These are phyloP conservation scores for Saturnispora galanensis DNA, from an alignment of 805 yeast genomes.

Conservation along the genomic window DNA sequence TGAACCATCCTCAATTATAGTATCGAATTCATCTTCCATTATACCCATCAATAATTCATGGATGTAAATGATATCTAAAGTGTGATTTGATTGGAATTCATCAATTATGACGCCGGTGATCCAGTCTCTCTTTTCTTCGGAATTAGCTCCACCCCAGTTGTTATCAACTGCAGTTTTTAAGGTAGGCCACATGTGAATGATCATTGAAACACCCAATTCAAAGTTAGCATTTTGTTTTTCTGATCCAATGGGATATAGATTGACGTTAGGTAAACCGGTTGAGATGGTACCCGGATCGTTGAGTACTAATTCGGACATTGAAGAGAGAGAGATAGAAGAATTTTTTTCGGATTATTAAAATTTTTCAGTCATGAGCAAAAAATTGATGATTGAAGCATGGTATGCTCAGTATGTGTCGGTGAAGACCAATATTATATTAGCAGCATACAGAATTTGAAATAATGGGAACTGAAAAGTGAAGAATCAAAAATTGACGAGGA, in stretches of 20 bases:
- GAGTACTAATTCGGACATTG: conserved; percentile 18
- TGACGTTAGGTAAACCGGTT: conserved; percentile 18
- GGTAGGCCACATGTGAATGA: conserved; percentile 84
- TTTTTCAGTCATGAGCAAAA: not conserved
- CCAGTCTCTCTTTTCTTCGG: conserved; percentile 93
- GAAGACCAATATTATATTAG: not conserved
- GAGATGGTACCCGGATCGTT: conserved; percentile 27
- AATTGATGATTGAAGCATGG: not conserved
- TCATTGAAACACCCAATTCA: conserved; percentile 90
- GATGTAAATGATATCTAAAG: conserved; percentile 66
- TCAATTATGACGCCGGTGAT: conserved; percentile 74
- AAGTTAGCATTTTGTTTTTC: conserved; percentile 73
- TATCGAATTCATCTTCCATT: conserved; percentile 93
- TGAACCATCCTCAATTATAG: conserved; percentile 79
- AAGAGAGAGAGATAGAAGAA: not conserved
- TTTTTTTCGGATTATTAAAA: not conserved
- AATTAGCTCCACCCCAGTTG: conserved; percentile 92
- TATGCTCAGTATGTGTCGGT: not conserved
- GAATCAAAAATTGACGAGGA: too few relatives aligned
- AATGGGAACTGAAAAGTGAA: too few relatives aligned
- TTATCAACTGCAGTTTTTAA: conserved; percentile 81
- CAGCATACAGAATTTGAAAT: too few relatives aligned
- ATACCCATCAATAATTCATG: conserved; percentile 82
- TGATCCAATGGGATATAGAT: conserved; percentile 28
- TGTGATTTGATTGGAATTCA: conserved; percentile 49